phyloP scores from a whole-genome alignment of 73 alveolate species.

The Symbiodinium natans region DNA sequence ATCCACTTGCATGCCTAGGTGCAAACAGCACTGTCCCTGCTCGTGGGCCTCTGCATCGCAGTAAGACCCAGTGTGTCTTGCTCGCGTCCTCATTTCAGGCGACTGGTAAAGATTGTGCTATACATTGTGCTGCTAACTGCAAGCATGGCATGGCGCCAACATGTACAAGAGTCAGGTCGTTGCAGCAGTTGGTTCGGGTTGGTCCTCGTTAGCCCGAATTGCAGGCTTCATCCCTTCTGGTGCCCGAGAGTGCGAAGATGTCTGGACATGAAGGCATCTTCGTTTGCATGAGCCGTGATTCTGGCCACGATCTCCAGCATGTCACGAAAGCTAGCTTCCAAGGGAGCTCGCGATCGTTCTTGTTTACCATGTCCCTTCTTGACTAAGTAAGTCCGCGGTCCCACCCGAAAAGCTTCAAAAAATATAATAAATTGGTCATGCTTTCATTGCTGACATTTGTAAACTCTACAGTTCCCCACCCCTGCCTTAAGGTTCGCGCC shows the following conservation, averaged over 20 bases:
- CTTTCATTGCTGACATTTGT: no score
- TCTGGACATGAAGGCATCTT: constrained; percentile 6
- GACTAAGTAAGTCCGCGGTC: no score
- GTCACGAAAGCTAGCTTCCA: no score
- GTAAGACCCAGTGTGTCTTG: background rate
- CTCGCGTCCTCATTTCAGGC: background rate
- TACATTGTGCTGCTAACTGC: background rate
- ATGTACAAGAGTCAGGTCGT: background rate
- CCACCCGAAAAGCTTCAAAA: no score
- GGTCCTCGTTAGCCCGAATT: background rate
- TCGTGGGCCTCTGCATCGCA: constrained; percentile 64
- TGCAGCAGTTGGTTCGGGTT: background rate
- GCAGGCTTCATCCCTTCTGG: constrained; percentile 67
- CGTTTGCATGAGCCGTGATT: no score
- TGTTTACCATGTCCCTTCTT: no score
- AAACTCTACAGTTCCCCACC: no score
- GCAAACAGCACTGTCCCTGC: constrained; percentile 59
- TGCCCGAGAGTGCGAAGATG: constrained; percentile 37
- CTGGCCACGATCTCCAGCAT: no score
- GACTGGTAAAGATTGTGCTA: background rate
- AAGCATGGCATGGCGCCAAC: background rate
- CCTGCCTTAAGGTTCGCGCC: no score
- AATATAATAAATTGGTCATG: no score
- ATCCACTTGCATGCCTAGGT: constrained; percentile 43
- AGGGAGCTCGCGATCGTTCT: no score